Conservation (phyloP, 371 early-diverging fungal genomes). For the Syncephalastrum sp. region DNA sequence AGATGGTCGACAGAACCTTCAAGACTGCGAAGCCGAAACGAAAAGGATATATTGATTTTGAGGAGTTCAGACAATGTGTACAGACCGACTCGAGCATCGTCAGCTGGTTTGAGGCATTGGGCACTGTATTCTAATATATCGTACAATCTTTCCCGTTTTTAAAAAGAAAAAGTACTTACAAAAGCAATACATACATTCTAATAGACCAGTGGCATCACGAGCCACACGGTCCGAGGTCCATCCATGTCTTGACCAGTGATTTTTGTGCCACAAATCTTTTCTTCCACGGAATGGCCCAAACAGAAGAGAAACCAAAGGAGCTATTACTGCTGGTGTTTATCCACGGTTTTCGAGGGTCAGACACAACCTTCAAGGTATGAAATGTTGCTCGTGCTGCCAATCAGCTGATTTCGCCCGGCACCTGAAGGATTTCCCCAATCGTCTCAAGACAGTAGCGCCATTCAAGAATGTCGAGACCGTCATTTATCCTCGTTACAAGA, state of each 20-base stretch:
- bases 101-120: conserved; percentile 72
- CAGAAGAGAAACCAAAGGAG: background rate
- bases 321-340: conserved; percentile 50
- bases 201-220: too few relatives aligned
- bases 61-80: conserved; percentile 76
- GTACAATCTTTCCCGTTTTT: too few relatives aligned
- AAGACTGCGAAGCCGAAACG: conserved; percentile 61
- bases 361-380: conserved; percentile 41
- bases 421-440: conserved; percentile 57
- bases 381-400: background rate
- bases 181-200: too few relatives aligned
- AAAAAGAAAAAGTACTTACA: too few relatives aligned
- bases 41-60: conserved; percentile 67
- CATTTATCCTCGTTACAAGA: conserved; percentile 61
- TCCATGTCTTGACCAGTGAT: too few relatives aligned
- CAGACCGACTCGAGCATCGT: conserved; percentile 67
- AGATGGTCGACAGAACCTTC: conserved; percentile 91
- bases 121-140: conserved; percentile 61
- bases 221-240: too few relatives aligned
- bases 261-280: too few relatives aligned
- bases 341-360: conserved; percentile 60
- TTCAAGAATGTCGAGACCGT: conserved; percentile 48
- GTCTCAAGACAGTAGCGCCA: conserved; percentile 48
- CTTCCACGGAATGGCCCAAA: too few relatives aligned
- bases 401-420: background rate